phyloP scores from a whole-genome alignment of 2,329 filamentous ascomycete species.

The Stagonosporopsis cucurbitacearum region DNA sequence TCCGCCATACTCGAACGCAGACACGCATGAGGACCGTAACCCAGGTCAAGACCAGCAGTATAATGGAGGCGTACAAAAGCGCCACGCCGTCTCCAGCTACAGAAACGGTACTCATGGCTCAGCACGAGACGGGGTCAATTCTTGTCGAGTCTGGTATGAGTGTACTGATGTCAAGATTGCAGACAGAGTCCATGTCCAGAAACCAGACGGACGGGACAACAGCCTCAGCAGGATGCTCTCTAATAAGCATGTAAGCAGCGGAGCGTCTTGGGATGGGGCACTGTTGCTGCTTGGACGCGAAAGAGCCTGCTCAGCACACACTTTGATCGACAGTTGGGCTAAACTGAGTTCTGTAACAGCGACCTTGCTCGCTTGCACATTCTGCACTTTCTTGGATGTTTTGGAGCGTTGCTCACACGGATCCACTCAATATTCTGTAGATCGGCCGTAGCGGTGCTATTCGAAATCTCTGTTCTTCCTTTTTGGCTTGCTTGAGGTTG shows the following conservation, averaged over 20 bases:
- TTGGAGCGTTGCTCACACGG: not conserved
- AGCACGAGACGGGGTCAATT: not conserved
- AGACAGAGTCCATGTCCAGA: not conserved
- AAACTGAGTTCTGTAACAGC: not conserved
- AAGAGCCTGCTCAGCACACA: not conserved
- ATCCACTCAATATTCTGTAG: not conserved
- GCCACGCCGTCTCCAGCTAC: constrained; percentile 28
- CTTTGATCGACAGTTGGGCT: constrained; percentile 2
- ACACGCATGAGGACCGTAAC: constrained; percentile 26
- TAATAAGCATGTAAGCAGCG: not conserved
- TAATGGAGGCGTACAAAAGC: constrained; percentile 24
- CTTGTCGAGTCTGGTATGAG: not conserved
- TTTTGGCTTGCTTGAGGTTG: not conserved
- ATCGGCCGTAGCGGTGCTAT: not conserved
- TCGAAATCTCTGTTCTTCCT: too few relatives aligned
- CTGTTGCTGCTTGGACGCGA: not conserved
- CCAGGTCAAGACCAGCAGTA: constrained; percentile 28
- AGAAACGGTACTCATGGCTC: constrained; percentile 22
- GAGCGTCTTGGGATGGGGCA: not conserved
- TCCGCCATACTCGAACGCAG: constrained; percentile 26
- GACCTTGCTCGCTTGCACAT: not conserved
- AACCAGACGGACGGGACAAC: not conserved
- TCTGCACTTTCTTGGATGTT: not conserved
- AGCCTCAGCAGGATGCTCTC: not conserved
- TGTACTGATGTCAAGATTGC: not conserved